Evolutionary conservation across 2,329 filamentous ascomycete species (phyloP).

Genomic region (Phialocephala subalpina): DNA sequence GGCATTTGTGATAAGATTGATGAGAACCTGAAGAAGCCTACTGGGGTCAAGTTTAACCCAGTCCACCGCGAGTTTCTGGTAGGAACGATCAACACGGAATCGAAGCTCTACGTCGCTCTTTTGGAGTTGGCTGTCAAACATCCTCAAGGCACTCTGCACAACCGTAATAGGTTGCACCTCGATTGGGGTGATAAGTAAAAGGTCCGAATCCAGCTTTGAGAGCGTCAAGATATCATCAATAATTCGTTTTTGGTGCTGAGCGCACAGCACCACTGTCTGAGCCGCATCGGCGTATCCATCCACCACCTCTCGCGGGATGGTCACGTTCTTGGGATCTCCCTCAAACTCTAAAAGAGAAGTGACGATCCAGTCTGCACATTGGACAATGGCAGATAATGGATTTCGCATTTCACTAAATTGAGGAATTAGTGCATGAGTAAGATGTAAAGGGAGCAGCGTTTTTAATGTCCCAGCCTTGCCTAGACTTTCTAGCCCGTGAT

Average conservation of each 20-base stretch:
- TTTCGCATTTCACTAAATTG: constrained; percentile 68
- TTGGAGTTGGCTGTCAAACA: constrained; percentile 79
- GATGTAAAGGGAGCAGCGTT: no score
- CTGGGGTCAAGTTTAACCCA: constrained; percentile 77
- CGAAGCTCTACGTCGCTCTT: constrained; percentile 73
- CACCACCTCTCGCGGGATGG: constrained; percentile 53
- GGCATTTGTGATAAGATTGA: constrained; percentile 82
- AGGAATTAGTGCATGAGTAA: neutral
- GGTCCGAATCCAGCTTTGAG: constrained; percentile 77
- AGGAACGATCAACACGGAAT: constrained; percentile 69
- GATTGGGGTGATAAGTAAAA: constrained; percentile 72
- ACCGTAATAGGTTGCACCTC: constrained; percentile 52
- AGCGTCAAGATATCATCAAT: constrained; percentile 77
- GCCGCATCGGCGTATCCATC: constrained; percentile 73
- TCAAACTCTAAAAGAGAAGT: constrained; percentile 53
- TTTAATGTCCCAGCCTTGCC: no score
- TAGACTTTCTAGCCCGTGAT: no score
- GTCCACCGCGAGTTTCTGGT: constrained; percentile 62
- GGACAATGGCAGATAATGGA: constrained; percentile 75
- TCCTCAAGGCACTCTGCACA: constrained; percentile 74
- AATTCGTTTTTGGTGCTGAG: constrained; percentile 80
- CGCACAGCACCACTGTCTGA: constrained; percentile 79
- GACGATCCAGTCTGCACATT: constrained; percentile 76
- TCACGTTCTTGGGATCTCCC: constrained; percentile 41
- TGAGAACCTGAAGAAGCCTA: constrained; percentile 78